Percentiles rank a stretch among this genome's conserved stretches.
Conservation (phyloP, 495 filamentous ascomycete species). For the Diplogelasinospora grovesii region DNA sequence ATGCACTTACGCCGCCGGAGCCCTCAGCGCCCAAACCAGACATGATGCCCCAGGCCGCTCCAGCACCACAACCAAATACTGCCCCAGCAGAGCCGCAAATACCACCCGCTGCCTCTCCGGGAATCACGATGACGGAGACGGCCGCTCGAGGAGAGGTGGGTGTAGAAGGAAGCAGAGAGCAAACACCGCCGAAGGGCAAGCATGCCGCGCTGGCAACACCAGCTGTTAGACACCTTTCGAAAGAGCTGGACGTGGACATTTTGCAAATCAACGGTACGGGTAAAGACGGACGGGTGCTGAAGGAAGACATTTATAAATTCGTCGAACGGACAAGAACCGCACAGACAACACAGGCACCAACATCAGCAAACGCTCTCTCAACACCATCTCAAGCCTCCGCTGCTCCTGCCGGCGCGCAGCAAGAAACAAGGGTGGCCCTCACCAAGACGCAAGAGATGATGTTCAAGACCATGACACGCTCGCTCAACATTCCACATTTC, state of each 20-base stretch:
- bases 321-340: slow-evolving; percentile 24
- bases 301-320: slow-evolving; percentile 87
- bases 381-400: too few species aligned
- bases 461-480: slow-evolving; percentile 98
- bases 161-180: background rate
- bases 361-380: slow-evolving; percentile 5
- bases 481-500: slow-evolving; percentile 86
- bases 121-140: background rate
- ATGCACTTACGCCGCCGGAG: slow-evolving; percentile 31
- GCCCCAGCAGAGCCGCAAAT: background rate
- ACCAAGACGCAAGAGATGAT: slow-evolving; percentile 81
- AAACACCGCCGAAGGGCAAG: slow-evolving; percentile 32
- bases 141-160: too few species aligned
- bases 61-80: background rate
- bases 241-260: slow-evolving; percentile 70
- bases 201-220: slow-evolving; percentile 77
- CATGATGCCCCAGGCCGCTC: background rate
- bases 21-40: slow-evolving; percentile 8
- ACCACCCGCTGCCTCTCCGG: slow-evolving; percentile 6
- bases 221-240: slow-evolving; percentile 82
- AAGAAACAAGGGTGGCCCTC: slow-evolving; percentile 59
- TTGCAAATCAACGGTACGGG: slow-evolving; percentile 74
- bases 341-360: slow-evolving; percentile 4
- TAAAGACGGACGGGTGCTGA: slow-evolving; percentile 83
- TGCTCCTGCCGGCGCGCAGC: slow-evolving; percentile 33